Base-by-base conservation (phyloP, 73 alveolate species). In the Paramecium bursaria region DNA sequence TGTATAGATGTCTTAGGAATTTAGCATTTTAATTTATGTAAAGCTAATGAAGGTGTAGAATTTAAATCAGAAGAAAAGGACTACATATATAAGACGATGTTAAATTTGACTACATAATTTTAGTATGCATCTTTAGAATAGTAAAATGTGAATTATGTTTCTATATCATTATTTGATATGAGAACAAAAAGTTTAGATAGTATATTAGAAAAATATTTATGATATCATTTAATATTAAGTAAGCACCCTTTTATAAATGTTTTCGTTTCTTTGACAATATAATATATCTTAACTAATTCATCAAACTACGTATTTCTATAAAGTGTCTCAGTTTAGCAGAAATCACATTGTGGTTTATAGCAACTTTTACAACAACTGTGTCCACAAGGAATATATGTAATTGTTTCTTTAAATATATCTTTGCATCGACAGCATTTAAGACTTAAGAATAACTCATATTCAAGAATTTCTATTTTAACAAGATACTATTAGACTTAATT, bases 311-410 rank as follows among this genome's bases (percentile, higher is more conserved):
- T 31, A 39, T 67, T 67, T 5, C 82, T 67, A 67, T 67, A 67
- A 1, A 67, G 60, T 13, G 55, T 57, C 21, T 67, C 82, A 25
- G 82, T 67, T 10, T 67, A 35, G 44, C 82, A 33, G 1, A 22
- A 39, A 67, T 42, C 82, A 14, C 82, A 67, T 15, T 42, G 33
- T 15, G 49, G 50, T 67, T 67, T 67, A 33, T 35, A 67, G 21
- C 82, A 67, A 39, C 44, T 67, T 19, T 67, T 57, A 67, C 82
- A 67, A 21, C 53, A 31, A 3, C 60, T 39, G 27, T 67, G 82
- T 5, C 82, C 82, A 67, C 82, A 67, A 15, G 82, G 82, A 42
- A 67, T 67, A 17, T 67, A 67, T 10, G 82, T 67, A 11, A 35
- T 17, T 13, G 82, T 53, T 67, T 67, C 44, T 35, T 67, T 35